Base-by-base conservation (phyloP, 805 yeast genomes). In the Candida silvatica region DNA sequence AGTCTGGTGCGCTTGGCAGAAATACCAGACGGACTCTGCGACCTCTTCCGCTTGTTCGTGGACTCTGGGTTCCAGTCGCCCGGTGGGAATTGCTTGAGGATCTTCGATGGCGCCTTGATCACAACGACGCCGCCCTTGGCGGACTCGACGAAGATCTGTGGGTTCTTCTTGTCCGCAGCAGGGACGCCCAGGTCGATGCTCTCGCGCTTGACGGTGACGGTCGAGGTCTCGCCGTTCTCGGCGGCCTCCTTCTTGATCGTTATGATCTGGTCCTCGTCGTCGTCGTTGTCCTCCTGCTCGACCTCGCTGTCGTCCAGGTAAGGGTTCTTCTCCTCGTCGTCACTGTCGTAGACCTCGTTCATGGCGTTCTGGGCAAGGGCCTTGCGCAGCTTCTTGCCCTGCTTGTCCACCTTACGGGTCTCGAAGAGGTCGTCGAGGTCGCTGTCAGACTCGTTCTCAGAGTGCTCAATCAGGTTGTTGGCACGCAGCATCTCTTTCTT, bases 401-500 rank as follows among this genome's bases (percentile, higher is more conserved):
- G 96, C 51, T 82, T 85, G 58, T 88, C 95, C 31, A 87, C 83
- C 53, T 85, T 77, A 19, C 77, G 75, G 8, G 52, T 47, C 39
- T 74, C 83, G 46, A 80, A 80, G 37, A 80, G 57, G 43, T 84
- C 94, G 47, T 80, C 86, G 38, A 76, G 62, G 29, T 74, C 77
- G 28, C 74, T 80, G 35, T 74, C 81, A n/a, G 64, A 78, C 12
- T 62, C 74, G 32, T 70, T 73, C 22, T 68, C 78, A 23, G 80
- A 87, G 36, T 72, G 76, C 20, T 64, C 58, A 32, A 71, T 70
- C 39, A 84, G 71, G 29, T 80, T 83, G 35, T 79, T 80, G 2
- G 95, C 95, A 44, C 77, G 72, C 39, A 80, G 62, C 94, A 83
- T 84, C 56, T 85, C 94, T 43, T 71, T 77, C 56, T 84, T 86